These are phyloP conservation scores for Chlorella sp. DNA, from an alignment of 139 green algal species.

Conservation along the genomic window DNA sequence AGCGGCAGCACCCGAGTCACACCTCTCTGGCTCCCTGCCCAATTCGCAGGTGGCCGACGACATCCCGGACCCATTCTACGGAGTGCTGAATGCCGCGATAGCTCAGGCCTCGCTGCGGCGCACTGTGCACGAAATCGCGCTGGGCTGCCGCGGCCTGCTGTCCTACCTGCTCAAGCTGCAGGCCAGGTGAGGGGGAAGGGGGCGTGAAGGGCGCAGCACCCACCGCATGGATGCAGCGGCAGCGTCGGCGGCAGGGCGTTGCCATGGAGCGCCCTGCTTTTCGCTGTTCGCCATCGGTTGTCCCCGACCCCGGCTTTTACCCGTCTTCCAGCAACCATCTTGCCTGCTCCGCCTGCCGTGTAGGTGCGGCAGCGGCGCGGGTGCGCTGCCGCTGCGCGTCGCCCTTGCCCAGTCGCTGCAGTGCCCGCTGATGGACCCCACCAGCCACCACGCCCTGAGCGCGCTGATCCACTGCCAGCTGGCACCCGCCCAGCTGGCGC, in stretches of 20 bases:
- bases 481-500: neutral
- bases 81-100: neutral
- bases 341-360: neutral
- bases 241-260: no score
- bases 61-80: conserved; percentile 56
- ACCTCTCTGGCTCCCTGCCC: neutral
- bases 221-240: no score
- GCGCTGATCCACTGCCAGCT: conserved; percentile 20
- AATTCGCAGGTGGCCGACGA: conserved; percentile 21
- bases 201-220: neutral
- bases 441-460: neutral
- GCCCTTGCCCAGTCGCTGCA: conserved; percentile 47
- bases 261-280: no score
- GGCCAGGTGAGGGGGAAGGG: conserved; percentile 10
- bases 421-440: conserved; percentile 45
- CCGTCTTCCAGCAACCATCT: no score
- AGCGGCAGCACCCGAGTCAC: no score
- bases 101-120: conserved; percentile 27
- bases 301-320: no score
- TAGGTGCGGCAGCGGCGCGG: conserved; percentile 11
- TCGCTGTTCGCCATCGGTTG: no score
- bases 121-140: conserved; percentile 20
- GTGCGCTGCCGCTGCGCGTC: conserved; percentile 20
- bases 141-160: conserved; percentile 40
- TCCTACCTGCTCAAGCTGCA: conserved; percentile 44